Percentiles rank a stretch among this genome's conserved stretches.
Evolutionary conservation across 495 filamentous ascomycete genomes (phyloP).

Genomic region (Durotheca rogersii): DNA sequence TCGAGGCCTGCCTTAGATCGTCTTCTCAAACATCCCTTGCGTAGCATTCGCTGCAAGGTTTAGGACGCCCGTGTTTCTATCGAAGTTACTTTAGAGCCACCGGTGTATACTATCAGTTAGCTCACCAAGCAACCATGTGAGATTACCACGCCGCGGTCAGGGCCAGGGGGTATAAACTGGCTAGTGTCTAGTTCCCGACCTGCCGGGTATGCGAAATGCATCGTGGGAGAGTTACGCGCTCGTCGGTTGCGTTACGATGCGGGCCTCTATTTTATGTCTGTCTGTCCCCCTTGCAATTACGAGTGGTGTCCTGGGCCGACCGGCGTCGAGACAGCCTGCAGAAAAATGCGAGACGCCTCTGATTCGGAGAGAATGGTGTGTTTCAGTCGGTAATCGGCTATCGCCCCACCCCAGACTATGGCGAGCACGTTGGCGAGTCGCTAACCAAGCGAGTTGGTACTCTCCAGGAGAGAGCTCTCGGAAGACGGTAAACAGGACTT

Average conservation of each 20-base stretch:
- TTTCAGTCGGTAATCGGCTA: not conserved
- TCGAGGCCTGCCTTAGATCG: not conserved
- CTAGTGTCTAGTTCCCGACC: constrained; percentile 16
- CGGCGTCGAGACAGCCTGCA: constrained; percentile 3
- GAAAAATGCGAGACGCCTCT: constrained; percentile 8
- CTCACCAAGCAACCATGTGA: not conserved
- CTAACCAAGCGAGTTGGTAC: not conserved
- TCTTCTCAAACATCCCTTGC: constrained; percentile 16
- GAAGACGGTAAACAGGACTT: constrained; percentile 37
- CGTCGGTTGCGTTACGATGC: constrained; percentile 4
- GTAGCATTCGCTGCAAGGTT: not conserved
- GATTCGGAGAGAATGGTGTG: constrained; percentile 38
- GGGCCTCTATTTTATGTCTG: not conserved
- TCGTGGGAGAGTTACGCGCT: not conserved
- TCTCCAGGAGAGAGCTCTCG: constrained; percentile 34
- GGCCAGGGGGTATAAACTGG: constrained; percentile 17
- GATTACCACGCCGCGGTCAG: not conserved
- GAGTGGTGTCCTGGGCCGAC: constrained; percentile 1
- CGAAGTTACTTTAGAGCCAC: not conserved
- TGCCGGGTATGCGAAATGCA: not conserved
- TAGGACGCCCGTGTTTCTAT: not conserved
- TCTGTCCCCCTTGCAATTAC: constrained; percentile 1
- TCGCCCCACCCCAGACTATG: not conserved
- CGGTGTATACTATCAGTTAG: not conserved
- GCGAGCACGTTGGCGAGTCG: not conserved